A percentile compares a stretch with the other conserved stretches of the same genome.
These are phyloP conservation scores for Flaveria bidentis DNA, from an alignment of 129 eudicot species.

Conservation along the genomic window DNA sequence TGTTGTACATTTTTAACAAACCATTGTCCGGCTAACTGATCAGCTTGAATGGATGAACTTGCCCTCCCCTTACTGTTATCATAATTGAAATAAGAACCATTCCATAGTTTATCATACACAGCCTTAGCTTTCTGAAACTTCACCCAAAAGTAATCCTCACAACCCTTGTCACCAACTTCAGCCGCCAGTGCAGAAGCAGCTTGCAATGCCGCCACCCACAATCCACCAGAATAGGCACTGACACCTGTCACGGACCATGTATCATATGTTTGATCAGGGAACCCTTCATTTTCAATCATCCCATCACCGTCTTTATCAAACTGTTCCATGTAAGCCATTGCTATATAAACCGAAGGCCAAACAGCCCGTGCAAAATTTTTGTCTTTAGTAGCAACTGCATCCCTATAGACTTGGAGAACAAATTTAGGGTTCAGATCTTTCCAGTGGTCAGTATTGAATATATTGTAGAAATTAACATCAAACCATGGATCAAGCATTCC, in stretches of 20 bases:
- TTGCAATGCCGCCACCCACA: constrained; percentile 97
- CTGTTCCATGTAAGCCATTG: constrained; percentile 97
- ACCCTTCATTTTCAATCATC: constrained; percentile 95
- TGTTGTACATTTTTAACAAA: constrained; percentile 24
- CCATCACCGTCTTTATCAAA: constrained; percentile 95
- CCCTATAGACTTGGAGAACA: constrained; percentile 86
- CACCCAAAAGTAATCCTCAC: constrained; percentile 80
- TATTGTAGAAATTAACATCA: constrained; percentile 72
- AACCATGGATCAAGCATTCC: constrained; percentile 98
- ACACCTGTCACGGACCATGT: constrained; percentile 90
- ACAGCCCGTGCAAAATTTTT: constrained; percentile 77
- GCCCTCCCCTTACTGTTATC: constrained; percentile 66
- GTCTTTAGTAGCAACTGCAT: constrained; percentile 80
- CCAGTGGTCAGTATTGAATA: constrained; percentile 79
- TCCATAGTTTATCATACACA: constrained; percentile 88
- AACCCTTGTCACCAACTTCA: constrained; percentile 76
- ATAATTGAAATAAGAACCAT: constrained; percentile 83
- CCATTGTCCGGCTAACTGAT: constrained; percentile 99
- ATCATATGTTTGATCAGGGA: constrained; percentile 98
- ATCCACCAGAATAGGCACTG: constrained; percentile 92
- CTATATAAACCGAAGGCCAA: constrained; percentile 96
- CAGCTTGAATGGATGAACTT: constrained; percentile 91
- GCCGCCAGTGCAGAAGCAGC: constrained; percentile 88
- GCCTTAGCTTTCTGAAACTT: constrained; percentile 70
- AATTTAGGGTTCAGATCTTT: constrained; percentile 95